A percentile compares a stretch with the other conserved stretches of the same genome.
Conservation (phyloP, 2,329 filamentous ascomycete species). For the Tolypocladium ophioglossoides region DNA sequence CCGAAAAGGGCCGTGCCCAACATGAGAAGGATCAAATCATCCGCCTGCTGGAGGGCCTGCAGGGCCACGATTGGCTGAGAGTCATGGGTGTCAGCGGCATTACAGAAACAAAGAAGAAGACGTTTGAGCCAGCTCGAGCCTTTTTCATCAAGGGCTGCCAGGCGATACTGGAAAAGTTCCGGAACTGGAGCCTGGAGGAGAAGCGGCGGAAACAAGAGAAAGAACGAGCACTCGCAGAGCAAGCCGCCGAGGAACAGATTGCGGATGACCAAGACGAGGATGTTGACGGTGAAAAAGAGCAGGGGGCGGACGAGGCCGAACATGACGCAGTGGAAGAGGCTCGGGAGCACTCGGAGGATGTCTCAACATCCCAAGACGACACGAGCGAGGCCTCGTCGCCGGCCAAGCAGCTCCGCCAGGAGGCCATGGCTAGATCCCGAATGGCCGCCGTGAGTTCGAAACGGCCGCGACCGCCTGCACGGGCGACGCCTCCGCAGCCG, state of each 20-base stretch:
- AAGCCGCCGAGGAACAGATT: conserved; percentile 25
- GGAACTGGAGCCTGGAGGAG: conserved; percentile 80
- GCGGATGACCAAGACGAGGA: conserved; percentile 19
- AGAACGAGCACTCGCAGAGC: conserved; percentile 41
- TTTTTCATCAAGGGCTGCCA: conserved; percentile 80
- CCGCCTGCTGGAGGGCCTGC: conserved; percentile 65
- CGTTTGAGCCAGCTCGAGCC: conserved; percentile 74
- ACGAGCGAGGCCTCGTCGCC: conserved; percentile 32
- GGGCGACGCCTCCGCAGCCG: conserved; percentile 17
- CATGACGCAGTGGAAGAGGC: conserved; percentile 25
- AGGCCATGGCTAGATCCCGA: conserved; percentile 48
- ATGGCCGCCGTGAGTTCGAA: conserved; percentile 25
- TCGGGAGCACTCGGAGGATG: conserved; percentile 7
- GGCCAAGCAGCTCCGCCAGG: conserved; percentile 65
- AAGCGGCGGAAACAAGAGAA: conserved; percentile 70
- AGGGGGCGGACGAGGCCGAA: conserved; percentile 23
- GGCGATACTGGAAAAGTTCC: conserved; percentile 76
- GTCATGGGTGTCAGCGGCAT: conserved; percentile 81
- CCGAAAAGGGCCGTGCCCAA: conserved; percentile 53
- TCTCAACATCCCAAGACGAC: conserved; percentile 41
- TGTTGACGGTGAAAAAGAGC: conserved; percentile 14
- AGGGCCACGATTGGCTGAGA: conserved; percentile 86
- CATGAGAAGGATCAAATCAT: conserved; percentile 58
- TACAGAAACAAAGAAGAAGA: conserved; percentile 76
- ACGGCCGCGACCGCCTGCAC: conserved; percentile 17